Base-by-base conservation (phyloP, 2,329 filamentous ascomycete species). In the Acrodontium crateriforme region DNA sequence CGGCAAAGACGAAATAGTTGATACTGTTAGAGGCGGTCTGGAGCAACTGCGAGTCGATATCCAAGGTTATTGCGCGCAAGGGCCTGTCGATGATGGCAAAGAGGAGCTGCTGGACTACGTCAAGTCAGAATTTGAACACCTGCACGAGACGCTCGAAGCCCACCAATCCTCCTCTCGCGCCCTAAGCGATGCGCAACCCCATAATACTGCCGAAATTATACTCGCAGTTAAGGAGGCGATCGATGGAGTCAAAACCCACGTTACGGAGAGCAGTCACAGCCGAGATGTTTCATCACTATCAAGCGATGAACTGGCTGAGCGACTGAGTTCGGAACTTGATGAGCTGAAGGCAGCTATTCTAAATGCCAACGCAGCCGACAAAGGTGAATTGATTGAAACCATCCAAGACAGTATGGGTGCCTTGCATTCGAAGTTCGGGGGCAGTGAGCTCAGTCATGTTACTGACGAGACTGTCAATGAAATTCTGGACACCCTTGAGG, bases 301-400 rank as follows among this genome's bases (percentile, higher is more conserved):
- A 10, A 53, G 48, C 26, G 58, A 63, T 10, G 62, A 63, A 21
- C 55, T 65, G 32, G 65, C 75, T 20, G 76, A 82, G 34, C 71
- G 81, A 27, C 74, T 92, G 52, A 79, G 78, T 48, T 72, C 74
- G 21, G 82, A 91, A 46, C 78, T 92, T 27, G 81, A 89, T 37
- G 75, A 82, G 29, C 67, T 93, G 6, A 75, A 82, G 15, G 77
- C 84, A 11, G 70, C 78, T 0, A 69, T 93, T 27, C 79, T 83
- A 49, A 56, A 65, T 26, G 63, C 68, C 25, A 56, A 62, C n/a
- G 52, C 60, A 0, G 55, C 55, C 13, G 63, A 72, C 37, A 74
- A 74, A 44, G 69, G 68, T 29, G 71, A 76, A 36, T 62, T 77
- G 18, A 50, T 76, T 2, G 69, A 75, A 37, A 67, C 65, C 4